Conservation (phyloP, 208 protist species). For the Leishmania amazonensis region DNA sequence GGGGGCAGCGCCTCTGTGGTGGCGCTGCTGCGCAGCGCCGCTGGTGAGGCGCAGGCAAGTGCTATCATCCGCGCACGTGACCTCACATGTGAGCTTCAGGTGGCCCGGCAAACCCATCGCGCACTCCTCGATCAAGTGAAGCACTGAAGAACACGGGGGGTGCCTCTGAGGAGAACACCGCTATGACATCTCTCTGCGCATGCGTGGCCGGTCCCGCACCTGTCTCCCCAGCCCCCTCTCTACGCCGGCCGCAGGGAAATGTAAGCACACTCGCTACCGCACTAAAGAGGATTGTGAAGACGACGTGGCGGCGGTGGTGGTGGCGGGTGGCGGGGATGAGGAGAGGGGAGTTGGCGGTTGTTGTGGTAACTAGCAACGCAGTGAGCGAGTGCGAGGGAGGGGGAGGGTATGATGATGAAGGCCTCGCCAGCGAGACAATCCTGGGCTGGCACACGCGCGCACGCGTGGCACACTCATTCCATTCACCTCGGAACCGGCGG, state of each 20-base stretch:
- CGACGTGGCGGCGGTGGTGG: background rate
- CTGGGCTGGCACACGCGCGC: background rate
- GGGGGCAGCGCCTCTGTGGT: conserved; percentile 11
- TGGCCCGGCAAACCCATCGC: conserved; percentile 21
- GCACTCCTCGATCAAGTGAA: conserved; percentile 16
- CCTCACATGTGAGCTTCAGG: conserved; percentile 17
- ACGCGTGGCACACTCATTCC: background rate
- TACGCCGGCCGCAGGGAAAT: background rate
- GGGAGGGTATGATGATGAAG: background rate
- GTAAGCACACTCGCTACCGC: background rate
- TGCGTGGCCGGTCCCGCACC: background rate
- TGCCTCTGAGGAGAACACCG: background rate
- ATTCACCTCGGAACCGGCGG: background rate
- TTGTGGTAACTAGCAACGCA: background rate
- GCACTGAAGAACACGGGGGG: background rate
- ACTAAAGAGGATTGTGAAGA: background rate
- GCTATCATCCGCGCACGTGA: conserved; percentile 45
- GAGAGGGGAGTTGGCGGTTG: background rate
- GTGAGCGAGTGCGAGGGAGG: background rate
- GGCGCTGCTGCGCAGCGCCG: conserved; percentile 33
- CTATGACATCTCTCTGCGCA: background rate
- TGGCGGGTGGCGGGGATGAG: background rate
- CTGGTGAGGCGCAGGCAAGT: conserved; percentile 33
- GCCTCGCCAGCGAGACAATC: background rate
- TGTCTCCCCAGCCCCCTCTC: background rate